A percentile compares a stretch with the other conserved stretches of the same genome.
Conservation (phyloP, 1,284 basidiomycete species). For the Neotropicomus parvogracilis region DNA sequence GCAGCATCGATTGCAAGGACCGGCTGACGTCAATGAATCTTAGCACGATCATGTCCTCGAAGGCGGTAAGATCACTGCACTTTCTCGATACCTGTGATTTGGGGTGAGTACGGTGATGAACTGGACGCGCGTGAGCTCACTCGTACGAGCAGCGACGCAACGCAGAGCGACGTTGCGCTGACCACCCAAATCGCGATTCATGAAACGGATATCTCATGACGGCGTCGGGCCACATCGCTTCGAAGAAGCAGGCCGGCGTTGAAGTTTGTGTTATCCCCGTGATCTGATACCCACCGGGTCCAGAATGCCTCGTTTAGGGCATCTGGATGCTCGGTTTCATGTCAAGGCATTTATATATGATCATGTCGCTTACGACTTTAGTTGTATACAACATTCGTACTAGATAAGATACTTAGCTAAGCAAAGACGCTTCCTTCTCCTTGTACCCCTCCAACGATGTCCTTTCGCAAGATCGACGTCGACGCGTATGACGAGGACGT, state of each 20-base stretch:
- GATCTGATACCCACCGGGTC: background rate
- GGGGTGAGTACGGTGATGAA: conserved; percentile 5
- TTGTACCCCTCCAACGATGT: conserved; percentile 45
- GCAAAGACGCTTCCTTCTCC: background rate
- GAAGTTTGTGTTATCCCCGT: background rate
- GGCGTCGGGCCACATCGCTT: background rate
- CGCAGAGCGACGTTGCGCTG: conserved; percentile 1
- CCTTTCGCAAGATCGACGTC: conserved; percentile 92
- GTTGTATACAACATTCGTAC: background rate
- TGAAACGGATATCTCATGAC: background rate
- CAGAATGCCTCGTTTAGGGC: too few relatives aligned
- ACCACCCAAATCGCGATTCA: conserved; percentile 18
- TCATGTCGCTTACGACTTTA: too few relatives aligned
- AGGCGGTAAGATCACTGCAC: conserved; percentile 15
- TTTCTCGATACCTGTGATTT: background rate
- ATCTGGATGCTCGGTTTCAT: too few relatives aligned
- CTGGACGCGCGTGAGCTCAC: background rate
- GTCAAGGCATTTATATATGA: too few relatives aligned
- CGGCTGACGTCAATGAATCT: background rate
- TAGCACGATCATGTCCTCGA: conserved; percentile 15
- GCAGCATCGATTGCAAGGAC: background rate
- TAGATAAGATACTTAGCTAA: conserved; percentile 15
- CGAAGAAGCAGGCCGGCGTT: background rate
- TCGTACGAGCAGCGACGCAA: background rate
- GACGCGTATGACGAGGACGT: conserved; percentile 93